Base-by-base conservation (phyloP, 2,329 filamentous ascomycete genomes). In the Tolypocladium pustulatum region DNA sequence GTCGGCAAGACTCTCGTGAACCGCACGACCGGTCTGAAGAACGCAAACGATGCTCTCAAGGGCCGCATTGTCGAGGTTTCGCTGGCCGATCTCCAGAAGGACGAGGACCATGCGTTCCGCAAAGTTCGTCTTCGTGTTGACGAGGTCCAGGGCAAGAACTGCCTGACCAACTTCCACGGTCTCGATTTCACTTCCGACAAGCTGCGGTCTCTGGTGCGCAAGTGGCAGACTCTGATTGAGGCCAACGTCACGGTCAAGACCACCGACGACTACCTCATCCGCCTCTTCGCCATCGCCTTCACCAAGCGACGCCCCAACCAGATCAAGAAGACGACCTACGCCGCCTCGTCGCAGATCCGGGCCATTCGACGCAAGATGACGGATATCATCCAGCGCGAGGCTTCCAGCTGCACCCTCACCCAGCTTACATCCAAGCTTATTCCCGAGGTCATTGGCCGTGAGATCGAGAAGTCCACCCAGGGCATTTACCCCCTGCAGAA, bases 131-230 rank as follows among this genome's bases (percentile, higher is more conserved):
- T 99, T 76, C 88, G 94, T 68, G 90, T 97, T 72, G 94, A 99
- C 75, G 94, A 99, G 82, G 87, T 99, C 65, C 94, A 99, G 83
- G 94, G 94, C 84, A 97, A 97, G 88, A 97, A 96, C 88, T 97
- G 94, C 84, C 82, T 99, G 79, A 97, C 94, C 85, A 97, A 97
- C 88, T 99, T 99, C 89, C 92, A 99, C 87, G 94, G 94, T 71
- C 87, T 99, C 77, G 94, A 99, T 83, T 97, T 99, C 89, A 99
- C 94, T 76, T 97, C 94, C 71, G 94, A 99, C 87, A 99, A 99
- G 87, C 89, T 99, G 72, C 90, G 94, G 76, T 97, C 94, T 65
- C 88, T 99, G 68, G 94, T 99, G 71, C 92, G 94, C 83, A 99
- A 99, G 85, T 99, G 94, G 94, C 94, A 99, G 82, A 88, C 92